These are phyloP conservation scores for Balansia obtecta DNA, from an alignment of 2,329 filamentous ascomycete species.

Conservation along the genomic window DNA sequence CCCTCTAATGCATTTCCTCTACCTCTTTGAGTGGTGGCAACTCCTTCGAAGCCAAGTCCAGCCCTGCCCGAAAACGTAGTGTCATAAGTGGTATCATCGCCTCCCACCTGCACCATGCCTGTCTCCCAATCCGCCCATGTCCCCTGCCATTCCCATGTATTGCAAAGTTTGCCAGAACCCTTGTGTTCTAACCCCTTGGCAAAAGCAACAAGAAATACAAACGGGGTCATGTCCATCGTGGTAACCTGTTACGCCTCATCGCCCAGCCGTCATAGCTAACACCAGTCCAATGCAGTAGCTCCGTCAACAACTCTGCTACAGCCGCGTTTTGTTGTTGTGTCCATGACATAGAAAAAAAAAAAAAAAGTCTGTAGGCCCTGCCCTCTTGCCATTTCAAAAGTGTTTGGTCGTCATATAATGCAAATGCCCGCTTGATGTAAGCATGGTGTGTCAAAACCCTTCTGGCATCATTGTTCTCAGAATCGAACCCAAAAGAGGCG, in stretches of 20 bases:
- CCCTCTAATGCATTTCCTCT: not conserved
- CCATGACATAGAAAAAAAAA: conserved; percentile 5
- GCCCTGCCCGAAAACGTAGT: conserved; percentile 14
- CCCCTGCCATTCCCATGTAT: not conserved
- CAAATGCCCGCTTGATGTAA: not conserved
- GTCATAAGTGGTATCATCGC: conserved; percentile 25
- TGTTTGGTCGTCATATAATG: conserved; percentile 2
- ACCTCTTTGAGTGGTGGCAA: not conserved
- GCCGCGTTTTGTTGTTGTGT: conserved; percentile 2
- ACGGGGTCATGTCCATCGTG: conserved; percentile 6
- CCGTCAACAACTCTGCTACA: conserved; percentile 4
- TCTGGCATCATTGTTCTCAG: conserved; percentile 9
- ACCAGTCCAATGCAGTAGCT: conserved; percentile 9
- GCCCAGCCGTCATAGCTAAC: conserved; percentile 6
- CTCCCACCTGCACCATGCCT: conserved; percentile 11
- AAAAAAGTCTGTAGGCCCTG: not conserved
- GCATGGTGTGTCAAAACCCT: not conserved
- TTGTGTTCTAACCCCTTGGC: conserved; percentile 4
- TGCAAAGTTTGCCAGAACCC: conserved; percentile 15
- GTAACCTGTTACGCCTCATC: conserved; percentile 12
- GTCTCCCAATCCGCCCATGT: conserved; percentile 13
- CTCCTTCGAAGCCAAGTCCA: not conserved
- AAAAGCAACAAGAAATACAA: conserved; percentile 5
- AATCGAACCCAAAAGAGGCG: conserved; percentile 14
- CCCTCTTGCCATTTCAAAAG: conserved; percentile 2